Evolutionary conservation across 768 basidiomycete genomes (phyloP).

Genomic region (Boletellus ananiceps): DNA sequence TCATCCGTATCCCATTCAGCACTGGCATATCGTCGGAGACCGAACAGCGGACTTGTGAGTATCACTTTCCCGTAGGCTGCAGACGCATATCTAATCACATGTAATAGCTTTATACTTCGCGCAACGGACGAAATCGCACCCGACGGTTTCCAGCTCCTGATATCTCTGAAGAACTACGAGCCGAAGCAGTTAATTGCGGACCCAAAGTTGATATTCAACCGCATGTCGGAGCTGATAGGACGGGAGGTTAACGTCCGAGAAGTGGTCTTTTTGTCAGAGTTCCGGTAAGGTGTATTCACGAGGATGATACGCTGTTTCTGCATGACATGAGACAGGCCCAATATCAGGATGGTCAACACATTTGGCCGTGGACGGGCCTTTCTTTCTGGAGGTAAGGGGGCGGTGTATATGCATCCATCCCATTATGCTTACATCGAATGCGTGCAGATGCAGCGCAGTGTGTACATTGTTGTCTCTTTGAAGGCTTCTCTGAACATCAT

Average conservation of each 20-base stretch:
- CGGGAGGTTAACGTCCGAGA: slow-evolving; percentile 31
- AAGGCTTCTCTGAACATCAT: neutral
- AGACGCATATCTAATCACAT: neutral
- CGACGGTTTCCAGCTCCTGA: slow-evolving; percentile 20
- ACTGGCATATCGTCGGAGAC: slow-evolving; percentile 22
- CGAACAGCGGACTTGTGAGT: slow-evolving; percentile 6
- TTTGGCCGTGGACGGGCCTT: slow-evolving; percentile 43
- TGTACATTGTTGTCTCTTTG: neutral
- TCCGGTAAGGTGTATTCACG: slow-evolving; percentile 22
- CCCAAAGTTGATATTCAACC: slow-evolving; percentile 26
- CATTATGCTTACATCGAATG: neutral
- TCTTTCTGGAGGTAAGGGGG: slow-evolving; percentile 38
- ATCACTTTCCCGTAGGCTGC: no score
- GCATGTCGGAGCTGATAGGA: slow-evolving; percentile 27
- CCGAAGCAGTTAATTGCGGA: slow-evolving; percentile 15
- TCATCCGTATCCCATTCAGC: slow-evolving; percentile 3
- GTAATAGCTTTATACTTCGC: slow-evolving; percentile 11
- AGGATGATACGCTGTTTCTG: neutral
- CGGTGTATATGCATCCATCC: neutral
- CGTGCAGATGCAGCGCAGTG: slow-evolving; percentile 44
- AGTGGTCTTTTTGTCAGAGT: slow-evolving; percentile 23
- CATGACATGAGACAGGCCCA: slow-evolving; percentile 32
- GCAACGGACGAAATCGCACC: slow-evolving; percentile 16
- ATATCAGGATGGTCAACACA: slow-evolving; percentile 44
- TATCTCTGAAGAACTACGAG: slow-evolving; percentile 5